A percentile compares a stretch with the other conserved stretches of the same genome.
Evolutionary conservation across 2,329 filamentous ascomycete genomes (phyloP).

Genomic region (Exophiala aquamarina): DNA sequence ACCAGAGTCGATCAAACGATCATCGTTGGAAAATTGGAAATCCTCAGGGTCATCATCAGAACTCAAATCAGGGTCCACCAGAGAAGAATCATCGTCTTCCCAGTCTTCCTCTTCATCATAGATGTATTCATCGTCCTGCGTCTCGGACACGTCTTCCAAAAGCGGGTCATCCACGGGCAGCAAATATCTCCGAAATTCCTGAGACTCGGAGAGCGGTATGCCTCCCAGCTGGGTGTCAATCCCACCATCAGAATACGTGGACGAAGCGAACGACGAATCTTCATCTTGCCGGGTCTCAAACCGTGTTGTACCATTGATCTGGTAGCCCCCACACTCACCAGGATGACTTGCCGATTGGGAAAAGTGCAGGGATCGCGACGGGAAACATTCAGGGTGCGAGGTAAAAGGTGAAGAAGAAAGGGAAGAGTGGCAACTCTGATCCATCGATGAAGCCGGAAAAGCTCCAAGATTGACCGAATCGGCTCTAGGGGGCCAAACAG

Average conservation of each 20-base stretch:
- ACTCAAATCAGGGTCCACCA: conserved; percentile 46
- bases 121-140: conserved; percentile 9
- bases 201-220: conserved; percentile 19
- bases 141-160: conserved; percentile 31
- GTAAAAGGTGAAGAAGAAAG: conserved; percentile 35
- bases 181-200: conserved; percentile 37
- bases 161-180: conserved; percentile 45
- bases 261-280: background rate
- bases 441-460: conserved; percentile 24
- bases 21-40: conserved; percentile 56
- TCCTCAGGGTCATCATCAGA: conserved; percentile 63
- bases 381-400: conserved; percentile 29
- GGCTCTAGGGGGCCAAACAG: conserved; percentile 43
- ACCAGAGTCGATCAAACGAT: conserved; percentile 67
- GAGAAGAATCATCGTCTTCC: conserved; percentile 36
- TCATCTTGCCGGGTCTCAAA: conserved; percentile 12
- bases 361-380: conserved; percentile 36
- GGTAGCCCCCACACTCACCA: conserved; percentile 47
- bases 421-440: conserved; percentile 27
- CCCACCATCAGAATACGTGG: background rate
- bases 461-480: conserved; percentile 40
- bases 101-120: conserved; percentile 24
- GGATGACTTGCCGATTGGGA: conserved; percentile 38
- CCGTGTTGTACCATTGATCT: background rate
- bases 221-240: background rate